A percentile compares a stretch with the other conserved stretches of the same genome.
phyloP scores from a whole-genome alignment of 2,329 filamentous ascomycete genomes.

The Anthostomella pinea region DNA sequence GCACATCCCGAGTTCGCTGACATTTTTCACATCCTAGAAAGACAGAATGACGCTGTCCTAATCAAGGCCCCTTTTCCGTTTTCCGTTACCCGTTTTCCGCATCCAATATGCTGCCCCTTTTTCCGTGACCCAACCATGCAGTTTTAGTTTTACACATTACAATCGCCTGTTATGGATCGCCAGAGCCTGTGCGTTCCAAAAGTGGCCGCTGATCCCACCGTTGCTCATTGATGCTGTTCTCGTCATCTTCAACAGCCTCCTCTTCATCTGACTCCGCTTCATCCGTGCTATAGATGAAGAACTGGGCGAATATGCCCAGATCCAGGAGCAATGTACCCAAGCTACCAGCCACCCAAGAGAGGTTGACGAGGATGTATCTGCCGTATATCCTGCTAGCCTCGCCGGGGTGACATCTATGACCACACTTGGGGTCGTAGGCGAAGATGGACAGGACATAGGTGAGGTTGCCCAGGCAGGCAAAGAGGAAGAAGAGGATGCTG shows the following conservation, averaged over 20 bases:
- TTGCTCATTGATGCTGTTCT: slow-evolving; percentile 19
- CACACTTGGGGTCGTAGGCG: slow-evolving; percentile 77
- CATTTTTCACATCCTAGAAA: too few relatives aligned
- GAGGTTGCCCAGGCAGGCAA: slow-evolving; percentile 91
- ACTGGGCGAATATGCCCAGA: slow-evolving; percentile 83
- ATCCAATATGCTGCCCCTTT: too few relatives aligned
- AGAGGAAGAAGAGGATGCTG: slow-evolving; percentile 91
- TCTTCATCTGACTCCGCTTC: slow-evolving; percentile 29
- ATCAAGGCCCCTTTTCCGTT: too few relatives aligned
- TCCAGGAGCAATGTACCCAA: slow-evolving; percentile 84
- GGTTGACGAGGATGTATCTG: slow-evolving; percentile 82
- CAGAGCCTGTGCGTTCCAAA: slow-evolving; percentile 27
- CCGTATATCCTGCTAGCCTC: slow-evolving; percentile 69
- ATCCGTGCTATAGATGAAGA: slow-evolving; percentile 72
- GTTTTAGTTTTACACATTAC: too few relatives aligned
- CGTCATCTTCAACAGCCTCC: slow-evolving; percentile 30
- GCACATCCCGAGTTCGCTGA: too few relatives aligned
- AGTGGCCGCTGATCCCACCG: slow-evolving; percentile 31
- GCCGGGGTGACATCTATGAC: slow-evolving; percentile 55
- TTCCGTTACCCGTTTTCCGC: too few relatives aligned
- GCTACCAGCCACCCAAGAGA: slow-evolving; percentile 87
- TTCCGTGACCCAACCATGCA: too few relatives aligned
- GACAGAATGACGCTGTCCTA: too few relatives aligned
- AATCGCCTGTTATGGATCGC: slow-evolving; percentile 16
- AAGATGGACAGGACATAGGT: slow-evolving; percentile 92